These are phyloP conservation scores for Ophiostoma angusticollis DNA, from an alignment of 2,329 filamentous ascomycete genomes.

Conservation along the genomic window DNA sequence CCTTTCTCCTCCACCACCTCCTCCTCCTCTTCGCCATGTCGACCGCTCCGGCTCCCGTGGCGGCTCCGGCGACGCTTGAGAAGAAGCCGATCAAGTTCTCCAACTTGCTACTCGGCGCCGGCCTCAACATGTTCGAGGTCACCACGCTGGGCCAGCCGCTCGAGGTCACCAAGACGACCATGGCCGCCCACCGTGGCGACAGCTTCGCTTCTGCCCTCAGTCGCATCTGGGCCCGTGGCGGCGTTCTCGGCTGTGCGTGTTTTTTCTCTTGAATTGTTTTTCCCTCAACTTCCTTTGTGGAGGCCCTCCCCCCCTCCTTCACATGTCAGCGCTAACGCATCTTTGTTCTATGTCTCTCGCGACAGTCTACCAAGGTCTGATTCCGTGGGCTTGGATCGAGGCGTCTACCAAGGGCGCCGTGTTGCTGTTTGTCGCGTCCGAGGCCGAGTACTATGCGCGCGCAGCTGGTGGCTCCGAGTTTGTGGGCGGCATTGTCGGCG, in stretches of 20 bases:
- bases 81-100: slow-evolving; percentile 99
- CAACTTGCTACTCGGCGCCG: slow-evolving; percentile 88
- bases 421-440: slow-evolving; percentile 95
- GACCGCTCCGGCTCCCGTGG: slow-evolving; percentile 39
- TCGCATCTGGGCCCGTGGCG: slow-evolving; percentile 89
- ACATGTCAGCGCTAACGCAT: background rate
- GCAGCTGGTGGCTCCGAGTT: slow-evolving; percentile 75
- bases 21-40: slow-evolving; percentile 42
- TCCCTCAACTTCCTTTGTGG: background rate
- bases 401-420: slow-evolving; percentile 98
- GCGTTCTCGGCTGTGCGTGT: slow-evolving; percentile 79
- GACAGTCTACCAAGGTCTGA: slow-evolving; percentile 96
- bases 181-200: slow-evolving; percentile 92
- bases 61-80: slow-evolving; percentile 52
- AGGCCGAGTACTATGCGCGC: slow-evolving; percentile 92
- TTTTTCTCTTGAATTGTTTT: background rate
- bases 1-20: background rate
- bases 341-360: background rate
- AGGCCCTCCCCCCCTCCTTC: background rate
- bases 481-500: slow-evolving; percentile 74
- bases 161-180: slow-evolving; percentile 98
- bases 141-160: slow-evolving; percentile 61
- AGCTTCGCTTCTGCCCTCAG: slow-evolving; percentile 68
- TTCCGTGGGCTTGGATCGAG: slow-evolving; percentile 99
- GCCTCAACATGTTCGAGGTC: slow-evolving; percentile 91